Evolutionary conservation across 371 early-diverging fungal species (phyloP).

Genomic region (Apophysomyces elegans): DNA sequence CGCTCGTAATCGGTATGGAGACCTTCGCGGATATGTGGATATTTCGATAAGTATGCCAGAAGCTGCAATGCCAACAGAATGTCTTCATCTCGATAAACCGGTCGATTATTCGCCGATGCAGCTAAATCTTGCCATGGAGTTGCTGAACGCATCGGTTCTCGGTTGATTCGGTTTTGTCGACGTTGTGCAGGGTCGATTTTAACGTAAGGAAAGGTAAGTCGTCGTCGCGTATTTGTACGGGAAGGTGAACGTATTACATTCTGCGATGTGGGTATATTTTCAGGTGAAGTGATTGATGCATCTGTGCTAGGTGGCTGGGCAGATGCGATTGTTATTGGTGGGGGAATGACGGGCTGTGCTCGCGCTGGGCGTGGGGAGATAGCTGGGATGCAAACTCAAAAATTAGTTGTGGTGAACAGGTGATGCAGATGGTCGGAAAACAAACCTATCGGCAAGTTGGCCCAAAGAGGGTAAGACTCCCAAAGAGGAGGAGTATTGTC

Average conservation of each 20-base stretch:
- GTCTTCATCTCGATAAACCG: slow-evolving; percentile 83
- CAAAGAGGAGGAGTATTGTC: background rate
- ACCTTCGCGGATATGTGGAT: slow-evolving; percentile 69
- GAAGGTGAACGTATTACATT: background rate
- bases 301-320: slow-evolving; percentile 11
- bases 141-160: slow-evolving; percentile 20
- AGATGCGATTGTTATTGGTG: slow-evolving; percentile 5
- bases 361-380: slow-evolving; percentile 9
- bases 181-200: slow-evolving; percentile 38
- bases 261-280: slow-evolving; percentile 11
- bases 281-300: background rate
- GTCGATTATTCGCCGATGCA: slow-evolving; percentile 35
- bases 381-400: slow-evolving; percentile 8
- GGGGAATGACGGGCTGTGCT: slow-evolving; percentile 6
- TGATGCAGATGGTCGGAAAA: slow-evolving; percentile 30
- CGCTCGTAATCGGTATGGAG: slow-evolving; percentile 65
- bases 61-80: slow-evolving; percentile 85
- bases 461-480: slow-evolving; percentile 3
- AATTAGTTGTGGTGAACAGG: slow-evolving; percentile 15
- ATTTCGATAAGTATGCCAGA: slow-evolving; percentile 86
- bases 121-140: slow-evolving; percentile 23
- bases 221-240: slow-evolving; percentile 19
- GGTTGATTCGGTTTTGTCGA: slow-evolving; percentile 32
- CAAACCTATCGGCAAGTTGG: slow-evolving; percentile 24
- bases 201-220: slow-evolving; percentile 46